Evolutionary conservation across 441 rosid species (phyloP).

Genomic region (Isatis lusitanica): DNA sequence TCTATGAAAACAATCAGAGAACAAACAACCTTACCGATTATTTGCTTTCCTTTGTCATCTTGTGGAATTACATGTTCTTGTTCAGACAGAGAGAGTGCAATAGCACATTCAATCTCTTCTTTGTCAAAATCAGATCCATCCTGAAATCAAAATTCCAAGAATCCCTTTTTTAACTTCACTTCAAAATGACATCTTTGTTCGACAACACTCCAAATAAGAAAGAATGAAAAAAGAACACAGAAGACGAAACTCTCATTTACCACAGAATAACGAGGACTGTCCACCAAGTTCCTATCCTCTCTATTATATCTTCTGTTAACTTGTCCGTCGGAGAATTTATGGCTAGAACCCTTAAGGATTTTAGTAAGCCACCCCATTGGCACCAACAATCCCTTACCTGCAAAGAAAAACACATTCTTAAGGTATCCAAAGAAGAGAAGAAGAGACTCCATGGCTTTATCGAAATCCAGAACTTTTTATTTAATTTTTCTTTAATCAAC

Average conservation of each 20-base stretch:
- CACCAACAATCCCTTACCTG: slow-evolving; percentile 37
- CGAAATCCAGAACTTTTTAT: background rate
- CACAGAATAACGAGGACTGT: slow-evolving; percentile 56
- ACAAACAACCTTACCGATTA: slow-evolving; percentile 48
- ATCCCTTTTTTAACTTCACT: background rate
- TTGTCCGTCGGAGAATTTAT: slow-evolving; percentile 44
- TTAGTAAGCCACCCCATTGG: slow-evolving; percentile 77
- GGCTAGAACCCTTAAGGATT: slow-evolving; percentile 61
- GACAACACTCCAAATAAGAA: slow-evolving; percentile 2
- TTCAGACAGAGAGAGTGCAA: slow-evolving; percentile 79
- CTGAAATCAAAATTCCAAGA: slow-evolving; percentile 36
- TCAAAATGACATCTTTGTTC: background rate
- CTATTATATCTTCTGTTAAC: slow-evolving; percentile 48
- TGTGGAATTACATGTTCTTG: slow-evolving; percentile 45
- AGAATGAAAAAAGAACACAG: background rate
- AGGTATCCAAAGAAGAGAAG: slow-evolving; percentile 13
- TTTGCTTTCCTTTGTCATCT: slow-evolving; percentile 40
- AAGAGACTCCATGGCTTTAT: slow-evolving; percentile 5
- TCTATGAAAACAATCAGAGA: background rate
- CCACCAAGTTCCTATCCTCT: slow-evolving; percentile 54
- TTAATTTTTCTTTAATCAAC: background rate
- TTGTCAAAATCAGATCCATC: slow-evolving; percentile 68
- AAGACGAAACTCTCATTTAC: slow-evolving; percentile 35
- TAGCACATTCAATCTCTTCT: slow-evolving; percentile 80
- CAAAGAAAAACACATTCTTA: slow-evolving; percentile 13